Conservation (phyloP, 805 yeast genomes). For the Yamadazyma philogaea region DNA sequence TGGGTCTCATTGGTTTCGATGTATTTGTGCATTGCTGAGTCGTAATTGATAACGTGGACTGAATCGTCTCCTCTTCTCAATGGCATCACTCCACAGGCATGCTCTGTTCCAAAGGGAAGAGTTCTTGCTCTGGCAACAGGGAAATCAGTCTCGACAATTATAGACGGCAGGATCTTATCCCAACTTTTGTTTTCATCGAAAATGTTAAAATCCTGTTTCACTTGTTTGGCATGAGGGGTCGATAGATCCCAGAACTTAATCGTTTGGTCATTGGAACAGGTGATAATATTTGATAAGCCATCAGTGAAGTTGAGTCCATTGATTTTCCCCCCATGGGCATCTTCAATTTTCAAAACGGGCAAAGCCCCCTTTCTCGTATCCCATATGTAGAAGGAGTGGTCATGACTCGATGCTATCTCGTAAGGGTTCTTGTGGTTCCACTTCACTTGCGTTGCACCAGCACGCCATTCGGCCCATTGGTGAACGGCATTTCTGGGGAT, state of each 20-base stretch:
- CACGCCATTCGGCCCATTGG: constrained; percentile 90
- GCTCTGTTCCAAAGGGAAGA: constrained; percentile 76
- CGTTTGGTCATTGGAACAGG: constrained; percentile 83
- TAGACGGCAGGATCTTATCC: constrained; percentile 40
- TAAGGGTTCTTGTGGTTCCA: constrained; percentile 81
- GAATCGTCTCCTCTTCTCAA: constrained; percentile 77
- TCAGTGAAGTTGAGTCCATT: constrained; percentile 86
- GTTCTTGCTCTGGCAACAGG: constrained; percentile 89
- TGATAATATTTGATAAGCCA: constrained; percentile 56
- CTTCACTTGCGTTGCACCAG: constrained; percentile 92
- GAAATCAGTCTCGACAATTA: constrained; percentile 65
- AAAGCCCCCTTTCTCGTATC: constrained; percentile 78
- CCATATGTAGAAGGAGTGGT: constrained; percentile 79
- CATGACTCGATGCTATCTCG: constrained; percentile 84
- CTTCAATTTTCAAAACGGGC: constrained; percentile 59
- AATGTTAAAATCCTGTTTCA: constrained; percentile 18
- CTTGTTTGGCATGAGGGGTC: constrained; percentile 9
- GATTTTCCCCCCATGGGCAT: constrained; percentile 81
- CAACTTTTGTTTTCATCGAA: constrained; percentile 16
- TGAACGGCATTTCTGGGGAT: constrained; percentile 69
- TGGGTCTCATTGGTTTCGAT: constrained; percentile 25
- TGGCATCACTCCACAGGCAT: constrained; percentile 86
- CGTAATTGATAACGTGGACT: constrained; percentile 52
- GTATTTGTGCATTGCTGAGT: constrained; percentile 30
- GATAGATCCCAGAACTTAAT: constrained; percentile 75